phyloP scores from a whole-genome alignment of 2,329 filamentous ascomycete species.

The Colletotrichum higginsianum region DNA sequence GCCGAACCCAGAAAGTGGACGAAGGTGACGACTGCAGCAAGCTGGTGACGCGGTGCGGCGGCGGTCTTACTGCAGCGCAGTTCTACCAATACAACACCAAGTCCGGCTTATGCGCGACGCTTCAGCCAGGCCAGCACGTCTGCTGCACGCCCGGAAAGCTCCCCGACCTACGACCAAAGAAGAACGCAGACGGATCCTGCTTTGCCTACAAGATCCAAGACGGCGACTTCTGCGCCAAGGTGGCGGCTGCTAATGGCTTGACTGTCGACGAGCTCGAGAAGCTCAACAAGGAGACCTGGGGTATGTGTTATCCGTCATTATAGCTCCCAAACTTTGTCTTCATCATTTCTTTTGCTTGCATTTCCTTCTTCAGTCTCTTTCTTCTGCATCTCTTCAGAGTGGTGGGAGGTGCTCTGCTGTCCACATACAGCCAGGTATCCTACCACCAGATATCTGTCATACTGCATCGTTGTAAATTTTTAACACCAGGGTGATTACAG shows the following conservation, averaged over 20 bases:
- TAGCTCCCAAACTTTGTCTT: background rate
- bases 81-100: slow-evolving; percentile 51
- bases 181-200: slow-evolving; percentile 53
- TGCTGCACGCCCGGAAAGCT: slow-evolving; percentile 55
- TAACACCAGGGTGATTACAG: slow-evolving; percentile 27
- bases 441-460: background rate
- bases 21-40: slow-evolving; percentile 50
- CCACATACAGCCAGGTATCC: too few species aligned
- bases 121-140: slow-evolving; percentile 52
- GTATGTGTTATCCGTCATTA: background rate
- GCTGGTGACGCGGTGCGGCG: slow-evolving; percentile 50
- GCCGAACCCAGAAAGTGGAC: slow-evolving; percentile 10
- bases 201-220: slow-evolving; percentile 50
- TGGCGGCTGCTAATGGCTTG: slow-evolving; percentile 52
- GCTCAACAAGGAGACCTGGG: slow-evolving; percentile 60
- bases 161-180: slow-evolving; percentile 54
- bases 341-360: background rate
- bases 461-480: background rate
- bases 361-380: background rate
- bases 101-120: slow-evolving; percentile 47
- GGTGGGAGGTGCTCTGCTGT: too few species aligned
- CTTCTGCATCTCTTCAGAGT: too few species aligned
- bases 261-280: slow-evolving; percentile 52
- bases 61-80: slow-evolving; percentile 47
- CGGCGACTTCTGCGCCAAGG: slow-evolving; percentile 52